Evolutionary conservation across 108 stramenopile genomes (phyloP), one percentile per base, ranked within the genome.

Genomic region (Aurantiochytrium sp.): DNA sequence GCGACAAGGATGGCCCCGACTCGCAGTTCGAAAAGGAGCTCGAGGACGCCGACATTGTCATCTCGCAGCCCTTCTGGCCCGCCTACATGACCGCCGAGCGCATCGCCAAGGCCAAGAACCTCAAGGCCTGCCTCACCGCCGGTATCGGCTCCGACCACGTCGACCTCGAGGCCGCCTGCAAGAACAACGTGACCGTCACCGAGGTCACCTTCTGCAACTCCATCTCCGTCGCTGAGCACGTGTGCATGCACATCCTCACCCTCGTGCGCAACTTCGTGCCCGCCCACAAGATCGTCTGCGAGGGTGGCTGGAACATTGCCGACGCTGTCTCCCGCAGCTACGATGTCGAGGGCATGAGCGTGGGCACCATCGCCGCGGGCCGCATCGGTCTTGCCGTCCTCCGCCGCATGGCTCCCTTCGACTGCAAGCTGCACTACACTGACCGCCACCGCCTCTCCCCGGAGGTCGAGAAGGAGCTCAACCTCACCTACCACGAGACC

Each of bases 21-120:
- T 83, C 76, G n/a, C 43, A 53, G 49, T 83, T 83, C 76, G 76
- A 83, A 4, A 83, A 83, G 51, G 49, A 83, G 49, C 44, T 83
- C 49, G 4, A 53, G 76, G 76, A 83, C 51, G 76, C 76, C n/a
- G 76, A 83, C n/a, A 53, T 83, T 23, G 76, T 83, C 76, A 83
- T 83, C 76, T 83, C 76, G n/a, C 76, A 83, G 76, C 76, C 76
- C 16, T 83, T 83, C 76, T 83, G 76, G 76, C 76, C 76, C 49
- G 76, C 76, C 18, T 83, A 83, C 76, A 83, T 83, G 49, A 53
- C 76, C 10, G 76, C 44, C 6, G 76, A 83, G 76, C 44, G 76
- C 44, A 53, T 83, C 76, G 51, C 44, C 49, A 83, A 83, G 51
- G 76, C 76, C 76, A 83, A 83, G 76, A 83, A 83, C 51, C 51